A percentile compares a stretch with the other conserved stretches of the same genome.
phyloP scores from a whole-genome alignment of 2,329 filamentous ascomycete genomes.

The Bipolaris oryzae region DNA sequence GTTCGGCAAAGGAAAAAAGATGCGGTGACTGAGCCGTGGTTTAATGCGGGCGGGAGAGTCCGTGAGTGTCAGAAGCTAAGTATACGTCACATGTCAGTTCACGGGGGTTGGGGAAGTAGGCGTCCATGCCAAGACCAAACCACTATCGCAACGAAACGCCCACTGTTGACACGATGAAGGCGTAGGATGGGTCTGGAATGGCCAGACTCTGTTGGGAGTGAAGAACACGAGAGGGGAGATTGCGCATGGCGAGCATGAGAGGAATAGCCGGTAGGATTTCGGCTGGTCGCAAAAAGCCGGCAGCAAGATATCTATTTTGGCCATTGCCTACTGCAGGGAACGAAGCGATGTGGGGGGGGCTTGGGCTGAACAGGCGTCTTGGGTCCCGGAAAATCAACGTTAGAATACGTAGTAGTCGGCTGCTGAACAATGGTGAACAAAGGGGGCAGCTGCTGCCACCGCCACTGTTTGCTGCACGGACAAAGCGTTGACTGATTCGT shows the following conservation, averaged over 20 bases:
- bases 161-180: not conserved
- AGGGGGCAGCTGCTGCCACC: conserved; percentile 2
- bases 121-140: no score
- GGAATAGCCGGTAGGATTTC: not conserved
- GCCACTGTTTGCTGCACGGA: not conserved
- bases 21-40: conserved; percentile 21
- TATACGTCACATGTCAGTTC: conserved; percentile 10
- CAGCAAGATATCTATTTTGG: conserved; percentile 7
- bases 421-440: not conserved
- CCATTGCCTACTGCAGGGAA: conserved; percentile 8
- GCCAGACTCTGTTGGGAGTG: not conserved
- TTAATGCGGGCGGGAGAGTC: conserved; percentile 1
- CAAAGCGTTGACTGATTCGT: conserved; percentile 5
- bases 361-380: not conserved
- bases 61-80: not conserved
- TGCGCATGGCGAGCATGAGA: not conserved
- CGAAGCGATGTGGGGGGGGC: conserved; percentile 8
- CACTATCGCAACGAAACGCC: not conserved
- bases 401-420: not conserved
- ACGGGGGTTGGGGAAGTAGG: not conserved
- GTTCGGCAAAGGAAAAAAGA: conserved; percentile 7
- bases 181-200: conserved; percentile 4
- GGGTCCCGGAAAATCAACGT: conserved; percentile 4
- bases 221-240: not conserved
- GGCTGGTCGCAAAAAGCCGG: not conserved